Conservation (phyloP, 176 grass and related monocot genomes). For the maize (Zea mays) region DNA sequence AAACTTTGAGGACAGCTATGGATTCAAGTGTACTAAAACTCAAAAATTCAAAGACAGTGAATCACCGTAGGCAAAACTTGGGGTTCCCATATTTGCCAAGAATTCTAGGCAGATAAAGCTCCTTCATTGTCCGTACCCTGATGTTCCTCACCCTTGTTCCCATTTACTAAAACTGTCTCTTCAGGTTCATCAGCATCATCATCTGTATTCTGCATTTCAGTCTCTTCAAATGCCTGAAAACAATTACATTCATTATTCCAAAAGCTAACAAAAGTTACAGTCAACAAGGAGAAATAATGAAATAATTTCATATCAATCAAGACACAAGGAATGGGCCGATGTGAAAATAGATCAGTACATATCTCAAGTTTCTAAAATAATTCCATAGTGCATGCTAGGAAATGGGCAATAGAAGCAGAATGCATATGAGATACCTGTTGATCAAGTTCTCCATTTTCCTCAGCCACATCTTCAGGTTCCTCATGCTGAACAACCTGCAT, state of each 20-base stretch:
- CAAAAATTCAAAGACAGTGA: constrained; percentile 31
- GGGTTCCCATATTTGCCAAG: constrained; percentile 40
- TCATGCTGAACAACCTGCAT: constrained; percentile 83
- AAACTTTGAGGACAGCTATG: neutral
- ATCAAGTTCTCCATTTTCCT: constrained; percentile 69
- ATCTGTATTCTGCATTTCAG: constrained; percentile 54
- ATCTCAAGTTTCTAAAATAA: neutral
- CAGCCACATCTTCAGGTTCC: constrained; percentile 46
- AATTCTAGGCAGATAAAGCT: constrained; percentile 53
- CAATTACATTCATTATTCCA: constrained; percentile 7
- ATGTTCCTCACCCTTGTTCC: constrained; percentile 89
- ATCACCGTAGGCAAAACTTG: constrained; percentile 54
- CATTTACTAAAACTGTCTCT: constrained; percentile 74
- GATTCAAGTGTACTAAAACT: constrained; percentile 22
- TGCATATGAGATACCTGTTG: constrained; percentile 53
- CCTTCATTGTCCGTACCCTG: constrained; percentile 70
- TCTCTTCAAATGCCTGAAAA: constrained; percentile 44
- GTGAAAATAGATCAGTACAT: constrained; percentile 24
- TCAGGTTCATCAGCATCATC: constrained; percentile 72
- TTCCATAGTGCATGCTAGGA: constrained; percentile 10
- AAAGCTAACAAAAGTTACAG: constrained; percentile 14
- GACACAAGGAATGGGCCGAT: neutral
- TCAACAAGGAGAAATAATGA: constrained; percentile 18
- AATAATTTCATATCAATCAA: constrained; percentile 29
- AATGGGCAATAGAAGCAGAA: constrained; percentile 14